A percentile compares a stretch with the other conserved stretches of the same genome.
phyloP scores from a whole-genome alignment of 73 alveolate genomes.

The Durusdinium trenchii region DNA sequence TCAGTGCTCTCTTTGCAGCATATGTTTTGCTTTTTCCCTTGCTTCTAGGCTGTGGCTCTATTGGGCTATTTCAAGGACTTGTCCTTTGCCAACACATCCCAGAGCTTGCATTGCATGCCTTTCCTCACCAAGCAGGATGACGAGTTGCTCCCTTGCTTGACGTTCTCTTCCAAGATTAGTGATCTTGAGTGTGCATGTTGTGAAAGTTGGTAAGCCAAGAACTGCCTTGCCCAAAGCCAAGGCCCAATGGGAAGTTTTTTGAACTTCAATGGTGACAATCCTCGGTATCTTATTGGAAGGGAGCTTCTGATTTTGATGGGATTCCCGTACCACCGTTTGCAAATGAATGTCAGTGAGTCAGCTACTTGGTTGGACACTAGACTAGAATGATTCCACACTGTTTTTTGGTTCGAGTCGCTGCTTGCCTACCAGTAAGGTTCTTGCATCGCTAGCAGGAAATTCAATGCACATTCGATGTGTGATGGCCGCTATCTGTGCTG shows the following conservation, averaged over 20 bases:
- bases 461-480: neutral
- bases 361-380: too few relatives aligned
- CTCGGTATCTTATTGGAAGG: neutral
- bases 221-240: neutral
- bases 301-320: conserved; percentile 7
- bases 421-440: neutral
- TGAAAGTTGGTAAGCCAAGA: too few relatives aligned
- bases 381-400: too few relatives aligned
- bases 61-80: neutral
- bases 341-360: too few relatives aligned
- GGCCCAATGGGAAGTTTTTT: conserved; percentile 10
- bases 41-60: neutral
- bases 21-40: too few relatives aligned
- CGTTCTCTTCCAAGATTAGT: neutral
- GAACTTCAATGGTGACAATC: neutral
- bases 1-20: too few relatives aligned
- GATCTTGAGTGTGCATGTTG: neutral
- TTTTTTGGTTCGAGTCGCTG: too few relatives aligned
- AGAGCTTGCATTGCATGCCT: neutral
- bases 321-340: neutral
- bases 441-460: neutral
- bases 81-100: conserved; percentile 13
- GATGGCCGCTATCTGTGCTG: neutral
- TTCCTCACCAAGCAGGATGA: neutral
- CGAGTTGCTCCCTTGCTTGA: neutral